Percentiles rank a stretch among this genome's conserved stretches.
These are phyloP conservation scores for Sequoia sempervirens DNA, from an alignment of 75 land plant genomes.

Conservation along the genomic window DNA sequence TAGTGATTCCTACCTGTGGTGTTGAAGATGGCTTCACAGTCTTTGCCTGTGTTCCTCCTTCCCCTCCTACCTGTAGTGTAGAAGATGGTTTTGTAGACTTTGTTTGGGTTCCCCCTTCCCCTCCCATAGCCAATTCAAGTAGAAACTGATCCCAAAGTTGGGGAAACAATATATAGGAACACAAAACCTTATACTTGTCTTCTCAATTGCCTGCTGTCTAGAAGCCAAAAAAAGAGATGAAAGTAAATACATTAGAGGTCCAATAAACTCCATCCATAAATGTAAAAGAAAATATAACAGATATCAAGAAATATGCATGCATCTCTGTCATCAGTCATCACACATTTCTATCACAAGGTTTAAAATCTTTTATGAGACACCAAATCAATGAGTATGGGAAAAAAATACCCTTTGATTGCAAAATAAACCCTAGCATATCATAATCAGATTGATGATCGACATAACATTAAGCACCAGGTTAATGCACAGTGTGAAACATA, in stretches of 20 bases:
- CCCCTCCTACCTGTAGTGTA: conserved; percentile 40
- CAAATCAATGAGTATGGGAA: not conserved
- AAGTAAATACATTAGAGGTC: not conserved
- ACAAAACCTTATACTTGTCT: not conserved
- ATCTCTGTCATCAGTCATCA: not conserved
- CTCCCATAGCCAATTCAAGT: conserved; percentile 3
- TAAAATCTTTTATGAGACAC: not conserved
- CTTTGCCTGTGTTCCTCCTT: conserved; percentile 46
- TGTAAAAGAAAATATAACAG: not conserved
- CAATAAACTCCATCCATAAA: not conserved
- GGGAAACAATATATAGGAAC: not conserved
- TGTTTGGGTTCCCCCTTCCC: conserved; percentile 45
- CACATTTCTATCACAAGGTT: not conserved
- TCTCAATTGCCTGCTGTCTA: not conserved
- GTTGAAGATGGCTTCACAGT: conserved; percentile 29
- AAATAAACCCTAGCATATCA: not conserved
- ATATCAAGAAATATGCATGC: not conserved
- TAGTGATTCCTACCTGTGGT: conserved; percentile 24
- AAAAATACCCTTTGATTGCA: not conserved
- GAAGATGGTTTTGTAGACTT: conserved; percentile 32
- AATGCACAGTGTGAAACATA: not conserved
- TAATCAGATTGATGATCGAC: not conserved
- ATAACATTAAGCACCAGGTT: not conserved
- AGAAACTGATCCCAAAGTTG: not conserved
- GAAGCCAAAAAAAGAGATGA: not conserved